Base-by-base conservation (phyloP, 1,284 basidiomycete genomes). In the Cutaneotrichosporon dermatis region DNA sequence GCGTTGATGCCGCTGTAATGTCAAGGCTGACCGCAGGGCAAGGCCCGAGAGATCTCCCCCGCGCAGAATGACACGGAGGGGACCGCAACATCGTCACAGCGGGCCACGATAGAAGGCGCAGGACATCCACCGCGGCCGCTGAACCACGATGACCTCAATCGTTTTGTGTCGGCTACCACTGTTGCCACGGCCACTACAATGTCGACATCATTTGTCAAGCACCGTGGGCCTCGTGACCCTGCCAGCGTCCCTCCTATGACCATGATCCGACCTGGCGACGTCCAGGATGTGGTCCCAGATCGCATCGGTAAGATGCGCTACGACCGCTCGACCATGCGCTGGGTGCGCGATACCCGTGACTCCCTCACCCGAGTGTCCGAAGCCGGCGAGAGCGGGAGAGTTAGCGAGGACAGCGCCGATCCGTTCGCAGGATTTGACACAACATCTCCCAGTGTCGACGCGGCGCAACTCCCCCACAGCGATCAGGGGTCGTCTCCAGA, bases 351-450 rank as follows among this genome's bases (percentile, higher is more conserved):
- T 77, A 37, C 54, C 42, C 53, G 53, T 11, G 67, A 58, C 16
- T 45, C 46, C 5, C 64, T 73, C 64, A 52, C 71, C 68, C 37
- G 76, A 71, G 48, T 80, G 71, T 61, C 69, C 39, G 71, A 73
- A 61, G 69, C 62, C 3, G 69, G 65, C 6, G 73, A 73, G 61
- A 74, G 68, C 60, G 61, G 62, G 37, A 71, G 73, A 69, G 71
- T 82, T 66, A 80, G 72, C 57, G 80, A 74, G 62, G 83, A 83
- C 58, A 91, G 88, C 67, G 89, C 88, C 64, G 91, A 92, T 78
- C 87, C 88, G 15, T 93, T 93, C 76, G 84, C 84, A 49, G 90
- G 92, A 65, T 88, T 94, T 59, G 91, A 93, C 71, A 91, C 50
- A 39, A 51, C 50, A 16, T 40, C 37, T n/a, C 50, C 50, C 5